Conservation (phyloP, 2,329 filamentous ascomycete genomes). For the Verticillium zaregamsianum region DNA sequence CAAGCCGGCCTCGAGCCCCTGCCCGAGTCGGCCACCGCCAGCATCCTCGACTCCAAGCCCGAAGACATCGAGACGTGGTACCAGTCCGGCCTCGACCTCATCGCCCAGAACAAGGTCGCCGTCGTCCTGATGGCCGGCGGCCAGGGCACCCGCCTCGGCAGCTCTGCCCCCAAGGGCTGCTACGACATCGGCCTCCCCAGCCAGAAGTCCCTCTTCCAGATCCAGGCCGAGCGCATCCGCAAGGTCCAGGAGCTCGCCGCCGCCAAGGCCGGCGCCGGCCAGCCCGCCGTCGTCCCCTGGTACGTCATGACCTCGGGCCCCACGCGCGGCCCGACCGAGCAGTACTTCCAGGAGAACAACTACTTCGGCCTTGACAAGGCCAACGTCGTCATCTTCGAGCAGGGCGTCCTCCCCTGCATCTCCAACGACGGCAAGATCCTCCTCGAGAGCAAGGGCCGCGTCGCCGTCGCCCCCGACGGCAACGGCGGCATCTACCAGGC, state of each 20-base stretch:
- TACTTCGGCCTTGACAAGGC: slow-evolving; percentile 86
- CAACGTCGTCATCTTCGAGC: slow-evolving; percentile 92
- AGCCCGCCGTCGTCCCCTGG: slow-evolving; percentile 75
- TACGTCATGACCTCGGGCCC: slow-evolving; percentile 99
- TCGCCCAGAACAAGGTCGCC: slow-evolving; percentile 69
- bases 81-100: slow-evolving; percentile 72
- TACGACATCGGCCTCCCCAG: slow-evolving; percentile 94
- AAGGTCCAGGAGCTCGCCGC: slow-evolving; percentile 80
- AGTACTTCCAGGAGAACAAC: slow-evolving; percentile 83
- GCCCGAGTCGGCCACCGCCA: slow-evolving; percentile 80
- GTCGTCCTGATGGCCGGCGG: slow-evolving; percentile 97
- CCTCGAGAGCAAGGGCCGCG: slow-evolving; percentile 82
- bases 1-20: slow-evolving; percentile 72
- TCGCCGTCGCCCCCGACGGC: slow-evolving; percentile 93
- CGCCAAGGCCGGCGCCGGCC: slow-evolving; percentile 53
- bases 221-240: slow-evolving; percentile 90
- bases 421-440: slow-evolving; percentile 97
- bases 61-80: slow-evolving; percentile 84
- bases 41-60: slow-evolving; percentile 81
- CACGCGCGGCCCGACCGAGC: slow-evolving; percentile 85
- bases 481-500: slow-evolving; percentile 97
- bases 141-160: slow-evolving; percentile 90
- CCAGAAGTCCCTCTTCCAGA: slow-evolving; percentile 92
- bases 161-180: slow-evolving; percentile 94
- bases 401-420: slow-evolving; percentile 94